Conservation (phyloP, 106 monocot genomes). For the Apostasia ramifera region DNA sequence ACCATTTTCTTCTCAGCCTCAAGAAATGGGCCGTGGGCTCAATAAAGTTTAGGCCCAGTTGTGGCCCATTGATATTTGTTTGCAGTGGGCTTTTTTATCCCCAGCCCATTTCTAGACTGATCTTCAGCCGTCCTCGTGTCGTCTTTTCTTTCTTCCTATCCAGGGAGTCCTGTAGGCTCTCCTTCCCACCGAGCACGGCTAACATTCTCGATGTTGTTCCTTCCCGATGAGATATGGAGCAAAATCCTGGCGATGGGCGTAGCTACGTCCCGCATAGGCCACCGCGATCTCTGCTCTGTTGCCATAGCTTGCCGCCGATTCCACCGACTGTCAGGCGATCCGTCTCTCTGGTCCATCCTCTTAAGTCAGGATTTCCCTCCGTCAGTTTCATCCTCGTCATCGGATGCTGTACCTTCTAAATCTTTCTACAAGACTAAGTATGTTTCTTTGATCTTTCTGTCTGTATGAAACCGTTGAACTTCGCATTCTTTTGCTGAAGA, state of each 20-base stretch:
- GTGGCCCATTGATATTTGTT: too few relatives aligned
- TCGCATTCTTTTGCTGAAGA: not conserved
- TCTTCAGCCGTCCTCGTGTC: too few relatives aligned
- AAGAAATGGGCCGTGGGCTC: too few relatives aligned
- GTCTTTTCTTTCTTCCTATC: too few relatives aligned
- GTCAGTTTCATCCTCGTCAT: not conserved
- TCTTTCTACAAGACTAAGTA: conserved; percentile 69
- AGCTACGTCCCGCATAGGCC: conserved; percentile 19
- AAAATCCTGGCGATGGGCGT: conserved; percentile 56
- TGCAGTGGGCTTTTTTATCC: too few relatives aligned
- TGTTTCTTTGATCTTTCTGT: not conserved
- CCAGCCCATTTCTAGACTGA: too few relatives aligned
- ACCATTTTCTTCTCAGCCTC: too few relatives aligned
- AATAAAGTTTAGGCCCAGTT: too few relatives aligned
- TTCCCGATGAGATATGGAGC: conserved; percentile 86
- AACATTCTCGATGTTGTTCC: conserved; percentile 28
- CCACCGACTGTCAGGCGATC: conserved; percentile 48
- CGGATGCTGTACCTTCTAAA: conserved; percentile 27
- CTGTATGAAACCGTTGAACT: not conserved
- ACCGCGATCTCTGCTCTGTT: conserved; percentile 71
- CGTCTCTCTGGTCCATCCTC: conserved; percentile 59
- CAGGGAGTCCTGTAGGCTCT: too few relatives aligned
- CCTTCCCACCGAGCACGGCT: not conserved
- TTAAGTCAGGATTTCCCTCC: conserved; percentile 57
- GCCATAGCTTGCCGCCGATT: conserved; percentile 71